phyloP scores from a whole-genome alignment of 495 filamentous ascomycete genomes.

The Astrothelium macrocarpum region DNA sequence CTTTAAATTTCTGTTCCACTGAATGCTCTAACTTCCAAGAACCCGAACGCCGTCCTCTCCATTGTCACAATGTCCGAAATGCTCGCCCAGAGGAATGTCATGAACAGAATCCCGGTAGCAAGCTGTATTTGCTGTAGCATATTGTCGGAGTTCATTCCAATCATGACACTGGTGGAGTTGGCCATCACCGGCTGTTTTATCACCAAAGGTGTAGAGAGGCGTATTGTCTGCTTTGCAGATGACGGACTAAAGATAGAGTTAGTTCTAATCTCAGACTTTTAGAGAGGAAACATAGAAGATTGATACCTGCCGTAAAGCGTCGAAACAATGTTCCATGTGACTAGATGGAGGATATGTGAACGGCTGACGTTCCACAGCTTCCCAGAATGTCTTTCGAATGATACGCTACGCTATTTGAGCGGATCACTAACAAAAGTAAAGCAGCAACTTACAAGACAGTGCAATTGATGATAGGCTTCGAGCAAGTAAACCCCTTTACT shows the following conservation, averaged over 20 bases:
- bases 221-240: not conserved
- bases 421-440: not conserved
- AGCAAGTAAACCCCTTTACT: slow-evolving; percentile 19
- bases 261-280: too few relatives aligned
- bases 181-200: not conserved
- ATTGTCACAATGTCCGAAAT: not conserved
- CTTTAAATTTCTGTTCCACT: too few relatives aligned
- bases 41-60: not conserved
- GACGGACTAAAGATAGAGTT: too few relatives aligned
- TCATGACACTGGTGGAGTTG: not conserved
- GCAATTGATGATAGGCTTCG: slow-evolving; percentile 25
- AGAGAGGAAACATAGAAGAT: not conserved
- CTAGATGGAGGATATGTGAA: not conserved
- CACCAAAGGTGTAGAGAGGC: not conserved
- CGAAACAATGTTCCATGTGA: too few relatives aligned
- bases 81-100: not conserved
- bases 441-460: slow-evolving; percentile 17
- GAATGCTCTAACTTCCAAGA: too few relatives aligned
- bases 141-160: not conserved
- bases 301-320: too few relatives aligned
- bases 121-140: not conserved
- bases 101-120: not conserved
- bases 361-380: slow-evolving; percentile 5
- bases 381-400: slow-evolving; percentile 15
- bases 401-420: slow-evolving; percentile 2